Evolutionary conservation across 371 early-diverging fungal genomes (phyloP).

Genomic region (Nosema muscidifuracis): DNA sequence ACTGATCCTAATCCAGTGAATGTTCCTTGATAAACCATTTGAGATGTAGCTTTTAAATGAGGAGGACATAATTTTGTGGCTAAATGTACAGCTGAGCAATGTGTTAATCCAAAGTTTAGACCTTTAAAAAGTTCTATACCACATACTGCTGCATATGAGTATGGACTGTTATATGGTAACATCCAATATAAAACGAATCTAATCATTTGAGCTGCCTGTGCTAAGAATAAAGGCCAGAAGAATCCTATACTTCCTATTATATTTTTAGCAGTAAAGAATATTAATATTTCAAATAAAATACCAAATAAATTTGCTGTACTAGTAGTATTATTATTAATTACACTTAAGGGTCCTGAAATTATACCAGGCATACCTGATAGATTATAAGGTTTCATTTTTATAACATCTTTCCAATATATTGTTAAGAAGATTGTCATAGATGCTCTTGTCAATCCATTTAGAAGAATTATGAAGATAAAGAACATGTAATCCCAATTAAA

Average conservation of each 20-base stretch:
- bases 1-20: slow-evolving; percentile 60
- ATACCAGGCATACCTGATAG: slow-evolving; percentile 38
- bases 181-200: slow-evolving; percentile 58
- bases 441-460: slow-evolving; percentile 63
- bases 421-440: slow-evolving; percentile 61
- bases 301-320: slow-evolving; percentile 60
- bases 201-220: slow-evolving; percentile 56
- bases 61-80: slow-evolving; percentile 59
- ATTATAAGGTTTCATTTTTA: slow-evolving; percentile 54
- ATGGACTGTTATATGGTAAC: slow-evolving; percentile 13
- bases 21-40: slow-evolving; percentile 63
- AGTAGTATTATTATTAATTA: slow-evolving; percentile 55
- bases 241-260: slow-evolving; percentile 54
- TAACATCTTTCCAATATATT: slow-evolving; percentile 52
- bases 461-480: slow-evolving; percentile 63
- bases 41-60: slow-evolving; percentile 61
- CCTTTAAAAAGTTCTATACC: slow-evolving; percentile 62
- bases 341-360: slow-evolving; percentile 13
- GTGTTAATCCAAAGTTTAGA: slow-evolving; percentile 64
- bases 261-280: slow-evolving; percentile 53
- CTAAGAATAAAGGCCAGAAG: slow-evolving; percentile 63
- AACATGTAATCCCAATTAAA: slow-evolving; percentile 60
- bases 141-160: slow-evolving; percentile 56
- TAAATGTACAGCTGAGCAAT: slow-evolving; percentile 61
- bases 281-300: slow-evolving; percentile 60